Percentiles rank a stretch among this genome's conserved stretches.
Conservation (phyloP, 768 basidiomycete genomes). For the Amanita exitialis region DNA sequence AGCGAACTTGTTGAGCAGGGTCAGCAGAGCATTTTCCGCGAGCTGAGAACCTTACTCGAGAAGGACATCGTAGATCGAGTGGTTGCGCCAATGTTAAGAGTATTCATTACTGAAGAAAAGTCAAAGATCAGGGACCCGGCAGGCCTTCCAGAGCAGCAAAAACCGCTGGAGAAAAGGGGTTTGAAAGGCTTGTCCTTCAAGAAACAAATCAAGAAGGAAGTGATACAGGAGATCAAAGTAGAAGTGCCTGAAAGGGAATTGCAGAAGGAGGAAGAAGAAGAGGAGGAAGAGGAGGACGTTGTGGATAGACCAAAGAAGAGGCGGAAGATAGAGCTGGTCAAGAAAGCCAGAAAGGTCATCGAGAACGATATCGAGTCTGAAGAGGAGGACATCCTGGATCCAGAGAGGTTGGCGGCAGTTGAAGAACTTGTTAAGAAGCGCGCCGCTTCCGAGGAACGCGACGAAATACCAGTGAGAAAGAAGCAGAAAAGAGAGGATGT, state of each 20-base stretch:
- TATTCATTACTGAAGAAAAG: constrained; percentile 44
- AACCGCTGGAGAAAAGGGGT: constrained; percentile 27
- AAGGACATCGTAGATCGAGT: constrained; percentile 59
- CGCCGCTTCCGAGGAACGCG: constrained; percentile 28
- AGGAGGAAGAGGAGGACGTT: constrained; percentile 22
- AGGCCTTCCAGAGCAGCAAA: constrained; percentile 8
- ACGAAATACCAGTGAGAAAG: constrained; percentile 37
- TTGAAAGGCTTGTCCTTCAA: constrained; percentile 38
- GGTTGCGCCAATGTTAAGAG: constrained; percentile 41
- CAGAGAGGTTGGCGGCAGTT: constrained; percentile 15
- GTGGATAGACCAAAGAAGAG: constrained; percentile 48
- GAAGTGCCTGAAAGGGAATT: constrained; percentile 15
- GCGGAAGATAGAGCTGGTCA: constrained; percentile 36
- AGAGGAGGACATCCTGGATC: constrained; percentile 36
- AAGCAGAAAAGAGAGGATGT: constrained; percentile 23
- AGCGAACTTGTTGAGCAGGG: constrained; percentile 46
- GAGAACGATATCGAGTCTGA: constrained; percentile 46
- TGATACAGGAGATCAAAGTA: constrained; percentile 25
- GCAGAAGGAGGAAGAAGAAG: constrained; percentile 18
- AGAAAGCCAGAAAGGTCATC: constrained; percentile 25
- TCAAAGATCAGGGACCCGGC: constrained; percentile 29
- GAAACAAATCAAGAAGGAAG: constrained; percentile 33
- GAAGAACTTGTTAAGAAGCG: constrained; percentile 32
- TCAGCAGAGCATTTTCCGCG: constrained; percentile 42
- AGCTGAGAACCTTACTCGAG: constrained; percentile 45